phyloP scores from a whole-genome alignment of 2,329 filamentous ascomycete genomes.

The Microcyclospora pomicola region DNA sequence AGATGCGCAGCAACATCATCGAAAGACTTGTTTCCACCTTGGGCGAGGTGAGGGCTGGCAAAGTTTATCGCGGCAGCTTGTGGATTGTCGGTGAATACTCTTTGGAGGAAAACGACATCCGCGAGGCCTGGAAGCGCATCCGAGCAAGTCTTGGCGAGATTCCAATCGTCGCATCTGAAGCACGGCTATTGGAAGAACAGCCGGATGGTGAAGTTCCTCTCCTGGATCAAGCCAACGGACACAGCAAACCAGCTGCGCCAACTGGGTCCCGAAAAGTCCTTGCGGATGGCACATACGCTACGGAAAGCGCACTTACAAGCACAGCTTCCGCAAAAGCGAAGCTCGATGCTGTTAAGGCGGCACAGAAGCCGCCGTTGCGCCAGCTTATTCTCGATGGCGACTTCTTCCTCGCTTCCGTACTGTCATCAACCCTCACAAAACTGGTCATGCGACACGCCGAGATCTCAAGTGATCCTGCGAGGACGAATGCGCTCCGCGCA shows the following conservation, averaged over 20 bases:
- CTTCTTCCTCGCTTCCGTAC: slow-evolving; percentile 86
- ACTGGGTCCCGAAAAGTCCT: slow-evolving; percentile 82
- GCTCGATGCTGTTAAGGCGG: slow-evolving; percentile 90
- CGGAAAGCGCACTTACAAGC: slow-evolving; percentile 88
- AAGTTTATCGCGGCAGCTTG: slow-evolving; percentile 89
- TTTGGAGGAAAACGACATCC: slow-evolving; percentile 81
- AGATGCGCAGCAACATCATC: slow-evolving; percentile 74
- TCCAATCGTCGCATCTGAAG: slow-evolving; percentile 88
- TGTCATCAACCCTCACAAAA: slow-evolving; percentile 94
- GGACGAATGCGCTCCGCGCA: slow-evolving; percentile 85
- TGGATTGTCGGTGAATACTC: slow-evolving; percentile 99
- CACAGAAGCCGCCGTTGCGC: slow-evolving; percentile 85
- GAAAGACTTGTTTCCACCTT: slow-evolving; percentile 79
- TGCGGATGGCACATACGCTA: slow-evolving; percentile 93
- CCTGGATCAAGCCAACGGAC: slow-evolving; percentile 62
- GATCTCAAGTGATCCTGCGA: slow-evolving; percentile 69
- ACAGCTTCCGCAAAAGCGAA: slow-evolving; percentile 80
- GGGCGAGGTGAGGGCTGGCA: slow-evolving; percentile 85
- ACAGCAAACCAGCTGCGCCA: slow-evolving; percentile 60
- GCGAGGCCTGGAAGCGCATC: slow-evolving; percentile 94
- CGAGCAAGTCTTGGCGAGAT: slow-evolving; percentile 90
- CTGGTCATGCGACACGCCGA: slow-evolving; percentile 95
- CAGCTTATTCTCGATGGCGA: slow-evolving; percentile 94
- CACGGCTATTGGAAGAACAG: slow-evolving; percentile 75
- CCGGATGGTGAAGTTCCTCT: slow-evolving; percentile 49